Evolutionary conservation across 805 yeast genomes (phyloP), one percentile per base, ranked within the genome.

Genomic region (Metschnikowia anglica): DNA sequence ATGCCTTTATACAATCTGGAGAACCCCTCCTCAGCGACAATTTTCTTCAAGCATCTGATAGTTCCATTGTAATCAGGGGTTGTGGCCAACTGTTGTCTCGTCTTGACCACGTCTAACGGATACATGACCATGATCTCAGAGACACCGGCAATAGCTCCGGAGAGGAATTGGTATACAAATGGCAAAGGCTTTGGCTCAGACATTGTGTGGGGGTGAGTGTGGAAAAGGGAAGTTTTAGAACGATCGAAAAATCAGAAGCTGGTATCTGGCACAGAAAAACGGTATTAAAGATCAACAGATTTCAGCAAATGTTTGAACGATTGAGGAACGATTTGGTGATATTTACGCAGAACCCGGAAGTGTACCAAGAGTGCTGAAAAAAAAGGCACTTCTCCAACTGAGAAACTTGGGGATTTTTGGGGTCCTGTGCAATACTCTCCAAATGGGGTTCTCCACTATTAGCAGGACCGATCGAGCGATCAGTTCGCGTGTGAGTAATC

Each of bases 41-140:
- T 91, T 67, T 90, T 89, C 49, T 75, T 67, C 55, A 93, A 66
- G 63, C 96, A 88, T 61, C 88, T 93, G 46, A 89, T 54, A 61
- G 95, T 85, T 58, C 97, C 96, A 34, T 71, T 72, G 70, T 90
- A 90, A 48, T 83, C 85, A 36, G 79, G 81, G 38, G 77, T 72
- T 35, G 63, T 58, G 46, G 69, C 74, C 59, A 91, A 76, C 68
- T 91, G 97, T 70, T 90, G 90, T 68, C 98, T 79, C 24, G 99
- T 91, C 75, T 91, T 91, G 60, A 93, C 96, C 50, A 93, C 96
- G 65, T 91, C 99, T 60, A 91, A 72, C 33, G 99, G 99, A 62
- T 90, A 90, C 97, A 90, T 89, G 51, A 87, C 88, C 56, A 89
- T 73, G 63, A 90, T 86, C 71, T 93, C 99, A 20, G 97, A 88